phyloP scores from a whole-genome alignment of 768 basidiomycete genomes.

The Mycena amicta region DNA sequence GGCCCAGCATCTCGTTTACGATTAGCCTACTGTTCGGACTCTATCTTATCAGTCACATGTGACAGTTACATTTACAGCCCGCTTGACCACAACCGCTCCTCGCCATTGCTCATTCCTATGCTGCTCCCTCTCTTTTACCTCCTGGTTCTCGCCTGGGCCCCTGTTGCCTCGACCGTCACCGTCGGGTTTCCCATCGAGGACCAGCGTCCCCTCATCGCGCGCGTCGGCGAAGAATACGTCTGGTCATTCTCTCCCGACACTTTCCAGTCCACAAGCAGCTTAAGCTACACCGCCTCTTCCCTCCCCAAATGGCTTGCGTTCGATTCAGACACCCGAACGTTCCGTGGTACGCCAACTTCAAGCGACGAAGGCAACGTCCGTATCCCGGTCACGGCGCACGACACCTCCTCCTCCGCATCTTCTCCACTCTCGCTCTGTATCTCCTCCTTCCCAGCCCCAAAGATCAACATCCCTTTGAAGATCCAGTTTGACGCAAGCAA shows the following conservation, averaged over 20 bases:
- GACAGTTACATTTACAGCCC: too few relatives aligned
- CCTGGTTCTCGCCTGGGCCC: slow-evolving; percentile 40
- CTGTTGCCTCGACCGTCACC: slow-evolving; percentile 46
- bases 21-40: too few relatives aligned
- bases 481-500: slow-evolving; percentile 65
- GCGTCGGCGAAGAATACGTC: slow-evolving; percentile 59
- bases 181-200: slow-evolving; percentile 63
- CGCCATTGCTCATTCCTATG: slow-evolving; percentile 64
- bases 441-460: slow-evolving; percentile 54
- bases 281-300: slow-evolving; percentile 53
- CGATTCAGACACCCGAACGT: slow-evolving; percentile 57
- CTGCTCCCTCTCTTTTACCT: slow-evolving; percentile 59
- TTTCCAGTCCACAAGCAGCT: slow-evolving; percentile 53
- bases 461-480: slow-evolving; percentile 51
- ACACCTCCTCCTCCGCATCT: slow-evolving; percentile 51
- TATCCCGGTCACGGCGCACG: slow-evolving; percentile 67
- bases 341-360: slow-evolving; percentile 68
- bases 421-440: slow-evolving; percentile 61
- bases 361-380: slow-evolving; percentile 63
- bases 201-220: slow-evolving; percentile 82
- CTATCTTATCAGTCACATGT: too few relatives aligned
- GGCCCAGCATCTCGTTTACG: too few relatives aligned
- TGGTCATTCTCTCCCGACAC: slow-evolving; percentile 73
- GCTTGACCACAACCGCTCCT: too few relatives aligned
- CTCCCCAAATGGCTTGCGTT: slow-evolving; percentile 83